Evolutionary conservation across 169 alveolate genomes (phyloP).

Genomic region (Cryptosporidium canis): DNA sequence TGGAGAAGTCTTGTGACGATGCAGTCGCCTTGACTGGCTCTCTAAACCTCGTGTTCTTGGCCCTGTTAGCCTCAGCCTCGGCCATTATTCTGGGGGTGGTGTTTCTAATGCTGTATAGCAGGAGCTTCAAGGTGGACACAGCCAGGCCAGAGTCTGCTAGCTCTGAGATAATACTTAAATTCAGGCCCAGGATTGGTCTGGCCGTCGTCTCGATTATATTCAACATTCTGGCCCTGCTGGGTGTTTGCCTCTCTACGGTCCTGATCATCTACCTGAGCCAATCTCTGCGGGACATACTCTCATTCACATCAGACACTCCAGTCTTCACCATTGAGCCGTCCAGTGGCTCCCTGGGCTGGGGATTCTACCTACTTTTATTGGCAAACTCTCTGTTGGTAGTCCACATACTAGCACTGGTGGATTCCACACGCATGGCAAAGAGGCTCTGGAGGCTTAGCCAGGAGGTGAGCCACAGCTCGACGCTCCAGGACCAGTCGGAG

Average conservation of each 20-base stretch:
- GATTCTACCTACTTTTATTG: slow-evolving; percentile 29
- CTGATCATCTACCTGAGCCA: slow-evolving; percentile 36
- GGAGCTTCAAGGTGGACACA: slow-evolving; percentile 15
- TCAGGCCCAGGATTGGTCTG: slow-evolving; percentile 22
- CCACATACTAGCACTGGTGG: slow-evolving; percentile 24
- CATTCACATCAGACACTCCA: slow-evolving; percentile 24
- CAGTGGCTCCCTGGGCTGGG: slow-evolving; percentile 45
- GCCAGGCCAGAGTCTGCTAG: not conserved
- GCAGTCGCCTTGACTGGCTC: not conserved
- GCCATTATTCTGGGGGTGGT: slow-evolving; percentile 9
- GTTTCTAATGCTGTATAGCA: slow-evolving; percentile 34
- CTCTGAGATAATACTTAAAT: slow-evolving; percentile 8
- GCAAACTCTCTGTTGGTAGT: slow-evolving; percentile 7
- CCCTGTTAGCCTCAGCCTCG: slow-evolving; percentile 3
- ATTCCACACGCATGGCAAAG: slow-evolving; percentile 34
- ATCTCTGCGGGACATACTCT: not conserved
- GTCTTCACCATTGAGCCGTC: slow-evolving; percentile 17
- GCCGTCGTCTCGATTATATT: slow-evolving; percentile 17
- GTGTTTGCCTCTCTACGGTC: slow-evolving; percentile 15
- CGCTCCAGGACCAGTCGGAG: not conserved
- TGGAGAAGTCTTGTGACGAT: slow-evolving; percentile 27
- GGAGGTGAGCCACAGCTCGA: not conserved
- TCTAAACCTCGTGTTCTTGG: slow-evolving; percentile 25
- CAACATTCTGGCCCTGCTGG: slow-evolving; percentile 22
- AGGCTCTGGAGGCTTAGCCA: slow-evolving; percentile 11